These are phyloP conservation scores for Ganoderma lucidum DNA, from an alignment of 1,284 basidiomycete genomes.

Conservation along the genomic window DNA sequence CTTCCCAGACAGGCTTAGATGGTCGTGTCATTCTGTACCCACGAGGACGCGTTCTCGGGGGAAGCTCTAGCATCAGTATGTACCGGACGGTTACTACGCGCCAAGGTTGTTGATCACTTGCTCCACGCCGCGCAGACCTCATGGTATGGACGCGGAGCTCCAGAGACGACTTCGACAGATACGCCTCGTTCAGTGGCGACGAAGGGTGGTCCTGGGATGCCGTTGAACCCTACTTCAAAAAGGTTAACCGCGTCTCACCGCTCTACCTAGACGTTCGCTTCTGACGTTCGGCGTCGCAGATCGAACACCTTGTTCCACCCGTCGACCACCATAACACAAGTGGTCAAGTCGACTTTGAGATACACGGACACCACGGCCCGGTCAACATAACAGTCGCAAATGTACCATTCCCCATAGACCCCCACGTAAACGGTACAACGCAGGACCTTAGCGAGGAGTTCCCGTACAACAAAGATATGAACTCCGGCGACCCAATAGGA, in stretches of 20 bases:
- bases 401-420: slow-evolving; percentile 42
- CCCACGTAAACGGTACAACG: slow-evolving; percentile 43
- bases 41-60: slow-evolving; percentile 48
- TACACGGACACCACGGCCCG: slow-evolving; percentile 39
- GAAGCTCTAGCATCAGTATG: slow-evolving; percentile 48
- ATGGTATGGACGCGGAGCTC: slow-evolving; percentile 53
- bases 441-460: slow-evolving; percentile 43
- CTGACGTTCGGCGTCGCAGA: slow-evolving; percentile 12
- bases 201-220: slow-evolving; percentile 50
- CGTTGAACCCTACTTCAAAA: slow-evolving; percentile 44
- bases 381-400: slow-evolving; percentile 46
- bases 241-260: slow-evolving; percentile 22
- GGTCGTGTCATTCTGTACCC: slow-evolving; percentile 41
- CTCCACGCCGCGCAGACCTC: slow-evolving; percentile 43
- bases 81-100: neutral
- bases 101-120: neutral
- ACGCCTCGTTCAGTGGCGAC: slow-evolving; percentile 47
- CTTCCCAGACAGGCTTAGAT: slow-evolving; percentile 43
- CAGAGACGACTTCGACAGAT: slow-evolving; percentile 49
- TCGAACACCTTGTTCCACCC: slow-evolving; percentile 30
- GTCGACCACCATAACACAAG: slow-evolving; percentile 30
- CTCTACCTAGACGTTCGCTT: neutral
- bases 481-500: slow-evolving; percentile 47
- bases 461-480: slow-evolving; percentile 49
- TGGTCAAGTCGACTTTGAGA: slow-evolving; percentile 23